Percentiles rank a stretch among this genome's conserved stretches.
phyloP scores from a whole-genome alignment of 169 alveolate species.

The Plasmodium gaboni region DNA sequence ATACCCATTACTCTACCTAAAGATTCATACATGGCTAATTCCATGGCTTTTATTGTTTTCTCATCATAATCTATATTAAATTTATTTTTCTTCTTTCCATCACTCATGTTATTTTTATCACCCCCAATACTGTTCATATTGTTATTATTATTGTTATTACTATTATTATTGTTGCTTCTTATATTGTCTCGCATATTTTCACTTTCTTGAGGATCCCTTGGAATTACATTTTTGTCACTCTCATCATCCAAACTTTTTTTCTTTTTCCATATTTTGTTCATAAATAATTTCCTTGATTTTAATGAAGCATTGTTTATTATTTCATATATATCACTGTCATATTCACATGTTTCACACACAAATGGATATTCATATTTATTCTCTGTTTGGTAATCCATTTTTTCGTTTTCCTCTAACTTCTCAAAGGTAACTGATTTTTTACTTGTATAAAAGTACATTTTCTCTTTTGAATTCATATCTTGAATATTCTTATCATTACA shows the following conservation, averaged over 20 bases:
- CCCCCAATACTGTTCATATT: background rate
- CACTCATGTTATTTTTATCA: constrained; percentile 3
- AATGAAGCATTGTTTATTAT: constrained; percentile 62
- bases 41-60: constrained; percentile 72
- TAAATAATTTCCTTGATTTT: constrained; percentile 54
- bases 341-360: background rate
- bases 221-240: too few relatives aligned
- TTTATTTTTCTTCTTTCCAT: constrained; percentile 11
- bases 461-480: background rate
- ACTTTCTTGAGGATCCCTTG: too few relatives aligned
- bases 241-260: constrained; percentile 3
- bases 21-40: constrained; percentile 90
- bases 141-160: background rate
- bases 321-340: constrained; percentile 30
- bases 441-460: constrained; percentile 17
- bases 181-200: too few relatives aligned
- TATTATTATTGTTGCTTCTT: background rate
- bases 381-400: constrained; percentile 1
- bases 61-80: constrained; percentile 58
- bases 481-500: background rate
- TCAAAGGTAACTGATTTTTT: constrained; percentile 76
- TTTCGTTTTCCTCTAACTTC: constrained; percentile 37
- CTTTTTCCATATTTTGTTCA: constrained; percentile 43
- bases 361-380: constrained; percentile 5
- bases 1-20: constrained; percentile 93